phyloP scores from a whole-genome alignment of 1,139 yeast species.

The Lodderomyces theae region DNA sequence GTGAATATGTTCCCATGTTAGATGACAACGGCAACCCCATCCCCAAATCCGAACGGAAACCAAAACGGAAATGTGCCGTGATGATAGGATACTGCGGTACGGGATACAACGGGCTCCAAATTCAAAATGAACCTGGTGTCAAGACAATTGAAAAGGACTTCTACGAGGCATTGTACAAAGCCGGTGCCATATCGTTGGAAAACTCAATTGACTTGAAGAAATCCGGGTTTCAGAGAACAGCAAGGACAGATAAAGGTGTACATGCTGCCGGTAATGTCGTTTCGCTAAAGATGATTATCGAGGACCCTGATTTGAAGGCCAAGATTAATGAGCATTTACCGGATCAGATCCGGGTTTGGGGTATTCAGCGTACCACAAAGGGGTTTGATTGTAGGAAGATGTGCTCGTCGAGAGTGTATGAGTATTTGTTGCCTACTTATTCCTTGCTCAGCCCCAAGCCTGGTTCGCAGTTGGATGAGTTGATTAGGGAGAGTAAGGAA shows the following conservation, averaged over 20 bases:
- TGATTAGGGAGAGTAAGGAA: constrained; percentile 51
- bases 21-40: constrained; percentile 65
- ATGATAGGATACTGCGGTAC: constrained; percentile 97
- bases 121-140: constrained; percentile 74
- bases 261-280: constrained; percentile 98
- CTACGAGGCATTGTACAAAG: constrained; percentile 77
- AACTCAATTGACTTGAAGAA: constrained; percentile 89
- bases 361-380: constrained; percentile 82
- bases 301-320: constrained; percentile 72
- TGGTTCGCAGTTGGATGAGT: constrained; percentile 56
- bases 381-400: constrained; percentile 92
- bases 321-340: constrained; percentile 78
- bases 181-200: constrained; percentile 89
- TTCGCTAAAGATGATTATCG: constrained; percentile 82
- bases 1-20: constrained; percentile 42
- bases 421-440: constrained; percentile 88
- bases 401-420: constrained; percentile 93
- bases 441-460: constrained; percentile 91
- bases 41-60: constrained; percentile 60
- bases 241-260: constrained; percentile 97
- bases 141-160: constrained; percentile 91
- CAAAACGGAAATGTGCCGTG: constrained; percentile 87
- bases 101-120: constrained; percentile 97
- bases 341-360: constrained; percentile 89
- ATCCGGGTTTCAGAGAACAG: constrained; percentile 91